Conservation (phyloP, 2,329 filamentous ascomycete genomes). For the Venturia aucupariae region DNA sequence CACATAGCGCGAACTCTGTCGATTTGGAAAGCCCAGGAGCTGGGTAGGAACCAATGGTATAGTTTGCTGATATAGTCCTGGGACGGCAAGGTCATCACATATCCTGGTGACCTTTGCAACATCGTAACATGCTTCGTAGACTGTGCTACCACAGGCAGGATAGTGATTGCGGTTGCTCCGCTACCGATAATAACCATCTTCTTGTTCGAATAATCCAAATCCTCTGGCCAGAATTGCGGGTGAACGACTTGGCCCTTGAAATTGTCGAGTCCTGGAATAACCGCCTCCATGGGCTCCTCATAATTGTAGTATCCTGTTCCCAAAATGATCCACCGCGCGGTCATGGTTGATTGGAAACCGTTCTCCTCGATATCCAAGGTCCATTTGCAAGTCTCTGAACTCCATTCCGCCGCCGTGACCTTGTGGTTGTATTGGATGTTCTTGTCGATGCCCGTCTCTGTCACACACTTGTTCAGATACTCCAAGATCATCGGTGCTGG, state of each 20-base stretch:
- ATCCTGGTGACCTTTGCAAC: conserved; percentile 70
- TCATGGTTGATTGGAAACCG: conserved; percentile 27
- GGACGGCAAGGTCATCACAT: conserved; percentile 50
- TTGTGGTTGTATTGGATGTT: conserved; percentile 36
- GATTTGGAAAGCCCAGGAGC: conserved; percentile 30
- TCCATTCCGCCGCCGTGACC: conserved; percentile 34
- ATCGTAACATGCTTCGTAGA: conserved; percentile 62
- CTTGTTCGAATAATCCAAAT: conserved; percentile 57
- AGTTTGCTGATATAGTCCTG: conserved; percentile 24
- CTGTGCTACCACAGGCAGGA: conserved; percentile 60
- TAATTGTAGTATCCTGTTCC: conserved; percentile 70
- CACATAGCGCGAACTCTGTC: conserved; percentile 45
- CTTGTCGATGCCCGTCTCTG: conserved; percentile 36
- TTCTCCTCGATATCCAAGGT: conserved; percentile 30
- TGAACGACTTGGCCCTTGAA: conserved; percentile 58
- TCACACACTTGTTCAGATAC: conserved; percentile 36
- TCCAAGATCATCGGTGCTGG: conserved; percentile 35
- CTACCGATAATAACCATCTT: conserved; percentile 64
- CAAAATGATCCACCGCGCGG: conserved; percentile 45
- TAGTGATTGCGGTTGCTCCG: conserved; percentile 70
- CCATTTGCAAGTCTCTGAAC: conserved; percentile 41
- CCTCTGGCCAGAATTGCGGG: conserved; percentile 68
- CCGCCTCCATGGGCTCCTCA: conserved; percentile 47
- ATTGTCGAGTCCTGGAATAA: conserved; percentile 57
- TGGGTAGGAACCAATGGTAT: conserved; percentile 28